Conservation (phyloP, 345 rosid genomes). For the Streptanthus diversifolius region DNA sequence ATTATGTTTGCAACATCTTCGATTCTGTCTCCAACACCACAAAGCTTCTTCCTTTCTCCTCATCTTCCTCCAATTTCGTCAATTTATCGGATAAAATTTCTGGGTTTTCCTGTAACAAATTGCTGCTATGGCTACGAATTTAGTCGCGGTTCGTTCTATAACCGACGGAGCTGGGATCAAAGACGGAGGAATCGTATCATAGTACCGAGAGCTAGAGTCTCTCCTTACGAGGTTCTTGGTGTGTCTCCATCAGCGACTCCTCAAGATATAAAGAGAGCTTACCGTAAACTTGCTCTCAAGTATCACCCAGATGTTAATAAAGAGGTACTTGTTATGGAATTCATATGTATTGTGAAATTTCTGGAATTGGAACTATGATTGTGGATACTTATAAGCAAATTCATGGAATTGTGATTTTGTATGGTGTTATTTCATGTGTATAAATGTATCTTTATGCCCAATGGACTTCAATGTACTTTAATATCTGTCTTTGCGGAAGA, state of each 20-base stretch:
- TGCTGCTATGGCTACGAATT: constrained; percentile 35
- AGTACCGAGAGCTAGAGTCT: constrained; percentile 55
- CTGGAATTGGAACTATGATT: neutral
- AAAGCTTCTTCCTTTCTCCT: constrained; percentile 31
- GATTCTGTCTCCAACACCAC: constrained; percentile 36
- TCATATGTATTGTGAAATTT: neutral
- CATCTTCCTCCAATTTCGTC: constrained; percentile 39
- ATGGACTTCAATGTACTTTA: neutral
- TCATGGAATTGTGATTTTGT: neutral
- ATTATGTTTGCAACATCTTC: constrained; percentile 34
- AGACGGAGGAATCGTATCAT: constrained; percentile 36
- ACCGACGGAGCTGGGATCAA: constrained; percentile 29
- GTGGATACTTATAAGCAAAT: neutral
- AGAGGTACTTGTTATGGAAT: constrained; percentile 44
- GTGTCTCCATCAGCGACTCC: constrained; percentile 75
- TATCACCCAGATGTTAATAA: constrained; percentile 95
- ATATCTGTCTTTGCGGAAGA: neutral
- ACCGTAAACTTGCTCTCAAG: constrained; percentile 92
- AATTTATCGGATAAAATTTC: constrained; percentile 31
- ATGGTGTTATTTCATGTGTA: neutral
- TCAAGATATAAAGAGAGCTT: constrained; percentile 89
- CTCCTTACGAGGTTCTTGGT: constrained; percentile 85
- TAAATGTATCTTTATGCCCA: neutral
- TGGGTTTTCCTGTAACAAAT: constrained; percentile 33
- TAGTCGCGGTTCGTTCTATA: constrained; percentile 11